Evolutionary conservation across 305 asterid genomes (phyloP), one percentile per base, ranked within the genome.

Genomic region (Stenogyne calaminthoides): DNA sequence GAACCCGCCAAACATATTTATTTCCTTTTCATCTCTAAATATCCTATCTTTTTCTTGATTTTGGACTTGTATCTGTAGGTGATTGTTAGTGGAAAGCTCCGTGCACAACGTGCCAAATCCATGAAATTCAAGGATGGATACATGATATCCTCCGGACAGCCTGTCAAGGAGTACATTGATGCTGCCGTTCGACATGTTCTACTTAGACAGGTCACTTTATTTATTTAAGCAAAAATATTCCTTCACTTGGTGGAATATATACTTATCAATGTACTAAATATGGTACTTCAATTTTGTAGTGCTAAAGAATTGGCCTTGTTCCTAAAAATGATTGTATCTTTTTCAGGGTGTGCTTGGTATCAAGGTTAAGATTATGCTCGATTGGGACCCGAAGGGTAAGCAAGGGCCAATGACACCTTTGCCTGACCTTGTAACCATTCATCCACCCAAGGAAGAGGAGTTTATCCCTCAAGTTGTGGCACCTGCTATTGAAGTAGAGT

Each of bases 301-400:
- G 27, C 71, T 7, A 19, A 72, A 47, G 58, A 49, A 39, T 65
- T 56, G 16, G 44, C 16, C 22, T 4, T 7, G n/a, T 39, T 25
- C 52, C 58, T 58, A 9, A 51, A 61, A 58, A 19, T 11, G 25
- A 16, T 36, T 51, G 19, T 9, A 40, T 2, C 0, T 55, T 22
- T 27, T 27, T 46, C 76, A 88, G 89, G 90, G 93, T 39, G 90
- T 87, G 16, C 87, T 87, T 11, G 90, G 92, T 39, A 85, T 85
- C 83, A 87, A 85, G 77, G 92, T 87, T 8, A 87, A 87, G 76
- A 85, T 87, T 64, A 87, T 87, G 90, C 92, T 87, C 9, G 88
- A 78, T 76, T 88, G 93, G 89, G 93, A 88, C 73, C 91, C 89
- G 1, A 84, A 84, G 85, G 91, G 88, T 64, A 84, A 85, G 81